Percentiles rank a stretch among this genome's conserved stretches.
phyloP scores from a whole-genome alignment of 495 filamentous ascomycete genomes.

The Beverwykella pulmonaria region DNA sequence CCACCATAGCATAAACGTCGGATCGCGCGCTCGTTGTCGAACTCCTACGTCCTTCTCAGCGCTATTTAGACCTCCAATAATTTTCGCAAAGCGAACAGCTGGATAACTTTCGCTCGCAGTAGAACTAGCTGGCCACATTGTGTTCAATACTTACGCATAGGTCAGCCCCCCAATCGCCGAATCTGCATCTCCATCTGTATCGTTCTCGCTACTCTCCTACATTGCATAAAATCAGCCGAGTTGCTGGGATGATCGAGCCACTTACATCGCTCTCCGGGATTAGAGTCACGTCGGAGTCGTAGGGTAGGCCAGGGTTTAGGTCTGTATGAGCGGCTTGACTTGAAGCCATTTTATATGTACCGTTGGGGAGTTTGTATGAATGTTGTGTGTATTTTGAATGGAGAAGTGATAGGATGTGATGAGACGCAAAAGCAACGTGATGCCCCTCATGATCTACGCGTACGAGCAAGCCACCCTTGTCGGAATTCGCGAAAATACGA shows the following conservation, averaged over 20 bases:
- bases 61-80: neutral
- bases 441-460: too few relatives aligned
- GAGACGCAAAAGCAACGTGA: too few relatives aligned
- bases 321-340: neutral
- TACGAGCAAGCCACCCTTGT: too few relatives aligned
- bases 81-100: neutral
- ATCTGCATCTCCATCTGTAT: slow-evolving; percentile 10
- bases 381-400: too few relatives aligned
- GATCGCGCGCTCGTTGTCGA: slow-evolving; percentile 3
- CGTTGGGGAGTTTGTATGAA: neutral
- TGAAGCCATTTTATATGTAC: neutral
- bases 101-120: neutral
- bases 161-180: slow-evolving; percentile 14
- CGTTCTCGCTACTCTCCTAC: slow-evolving; percentile 6
- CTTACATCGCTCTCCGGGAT: slow-evolving; percentile 20
- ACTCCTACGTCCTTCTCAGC: neutral
- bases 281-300: neutral
- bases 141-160: slow-evolving; percentile 8
- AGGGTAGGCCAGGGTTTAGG: neutral
- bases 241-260: neutral
- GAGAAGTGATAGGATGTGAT: too few relatives aligned
- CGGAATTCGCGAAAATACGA: too few relatives aligned
- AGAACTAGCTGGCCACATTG: neutral
- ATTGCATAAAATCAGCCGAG: neutral
- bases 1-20: slow-evolving; percentile 8